Evolutionary conservation across 2,329 filamentous ascomycete species (phyloP), one percentile per base, ranked within the genome.

Genomic region (Bisporella sp.): DNA sequence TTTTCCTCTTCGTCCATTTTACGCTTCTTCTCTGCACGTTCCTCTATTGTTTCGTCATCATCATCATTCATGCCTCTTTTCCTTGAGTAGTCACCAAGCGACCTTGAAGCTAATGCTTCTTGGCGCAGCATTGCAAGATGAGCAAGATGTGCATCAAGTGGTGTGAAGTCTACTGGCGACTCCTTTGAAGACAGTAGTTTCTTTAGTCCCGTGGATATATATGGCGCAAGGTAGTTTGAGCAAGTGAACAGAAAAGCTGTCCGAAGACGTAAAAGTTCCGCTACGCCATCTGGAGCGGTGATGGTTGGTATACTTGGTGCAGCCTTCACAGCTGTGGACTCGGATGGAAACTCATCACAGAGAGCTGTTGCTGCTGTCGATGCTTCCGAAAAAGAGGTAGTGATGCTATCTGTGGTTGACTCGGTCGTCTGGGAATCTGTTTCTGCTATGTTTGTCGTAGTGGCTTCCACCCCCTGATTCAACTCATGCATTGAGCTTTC

Each of bases 1-100:
- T 85, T 87, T 52, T 96, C 91, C 52, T 96, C 91, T 54, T 96
- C 92, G 46, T 96, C 90, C 69, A 85, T 82, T 66, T 84, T 91
- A 41, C 85, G 75, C 72, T 86, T 91, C 79, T 93, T 96, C 66
- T 91, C 87, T 3, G 81, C 82, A 3, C 84, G 71, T 47, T 68
- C 71, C 9, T 75, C 74, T 9, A 79, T 77, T 35, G 80, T 78
- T 29, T 81, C 79, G 32, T 89, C 84, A 33, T 64, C 61, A 35
- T 64, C 61, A 6, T 89, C 87, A 53, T 89, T 83, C 0, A 76
- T 65, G 1, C 69, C 68, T 12, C 84, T 77, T 66, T 91, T 92
- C 21, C 83, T 76, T 4, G 85, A 81, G 65, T 85, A 89, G 66
- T 91, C 85, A 2, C 74, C 77, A 6, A 82, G 69, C 2, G 83